Evolutionary conservation across 1,284 basidiomycete genomes (phyloP), one percentile per base, ranked within the genome.

Genomic region (Apiotrichum sp.): DNA sequence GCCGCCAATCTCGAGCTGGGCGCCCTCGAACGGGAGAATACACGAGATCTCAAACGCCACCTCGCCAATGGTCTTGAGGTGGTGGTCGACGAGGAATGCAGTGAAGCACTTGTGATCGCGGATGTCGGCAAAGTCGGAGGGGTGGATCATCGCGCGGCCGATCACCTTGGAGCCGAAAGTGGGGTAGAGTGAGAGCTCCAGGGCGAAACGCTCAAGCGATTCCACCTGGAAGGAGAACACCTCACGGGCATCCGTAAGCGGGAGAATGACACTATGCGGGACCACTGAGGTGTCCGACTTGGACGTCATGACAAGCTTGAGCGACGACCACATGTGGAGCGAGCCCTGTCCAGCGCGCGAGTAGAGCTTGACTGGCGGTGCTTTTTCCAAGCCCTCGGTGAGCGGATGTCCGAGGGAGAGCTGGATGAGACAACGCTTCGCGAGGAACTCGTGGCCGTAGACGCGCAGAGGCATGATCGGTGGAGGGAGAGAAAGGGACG

Each of bases 111-210:
- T 65, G 65, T 78, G 67, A 62, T 83, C 82, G 47, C 80, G 79
- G 16, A 84, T 79, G 52, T 82, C 77, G 44, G 77, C 71, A 67
- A 95, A 89, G 49, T 88, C 80, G 2, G 84, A 84, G 3, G 93
- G 86, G 35, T 93, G 80, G 31, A 91, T 88, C 45, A 93, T 85
- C 14, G 92, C 93, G 62, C 93, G 86, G 33, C 95, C 96, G 61
- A 99, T 91, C 38, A 93, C 90, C 76, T 93, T 95, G 35, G 91
- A 93, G n/a, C 96, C 96, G 74, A 98, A 98, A 59, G 91, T 97
- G 7, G 96, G 96, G 78, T 95, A 97, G 32, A 98, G 80, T 41
- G 95, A 97, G 71, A 98, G 90, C 73, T 98, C 91, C 64, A 99
- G 78, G 1, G 85, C 84, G 58, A 98, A 83, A 38, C 82, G 80